These are phyloP conservation scores for Haplosporangium gracile DNA, from an alignment of 192 early-diverging fungal species.

Conservation along the genomic window DNA sequence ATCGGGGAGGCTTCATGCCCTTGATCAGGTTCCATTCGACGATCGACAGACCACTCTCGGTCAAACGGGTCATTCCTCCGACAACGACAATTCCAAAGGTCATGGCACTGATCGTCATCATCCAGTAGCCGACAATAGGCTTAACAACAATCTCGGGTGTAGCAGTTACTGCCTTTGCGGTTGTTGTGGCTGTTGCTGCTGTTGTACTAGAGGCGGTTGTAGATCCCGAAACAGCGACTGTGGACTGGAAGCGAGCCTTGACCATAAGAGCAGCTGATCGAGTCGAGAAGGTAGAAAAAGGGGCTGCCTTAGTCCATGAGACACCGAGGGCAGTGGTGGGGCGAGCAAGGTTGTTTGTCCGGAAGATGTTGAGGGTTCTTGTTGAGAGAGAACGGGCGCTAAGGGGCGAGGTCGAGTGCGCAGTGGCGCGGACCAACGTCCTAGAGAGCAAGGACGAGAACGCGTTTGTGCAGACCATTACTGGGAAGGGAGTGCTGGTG, in stretches of 20 bases:
- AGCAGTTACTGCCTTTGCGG: neutral
- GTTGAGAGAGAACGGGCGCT: slow-evolving; percentile 21
- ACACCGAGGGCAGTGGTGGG: neutral
- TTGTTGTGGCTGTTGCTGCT: neutral
- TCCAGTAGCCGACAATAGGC: slow-evolving; percentile 93
- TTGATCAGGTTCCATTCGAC: slow-evolving; percentile 97
- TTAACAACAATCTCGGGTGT: slow-evolving; percentile 38
- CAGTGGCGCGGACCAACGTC: slow-evolving; percentile 34
- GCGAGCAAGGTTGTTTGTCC: neutral
- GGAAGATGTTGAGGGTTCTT: neutral
- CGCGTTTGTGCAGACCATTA: slow-evolving; percentile 53
- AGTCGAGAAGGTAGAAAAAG: slow-evolving; percentile 9
- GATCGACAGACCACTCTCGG: slow-evolving; percentile 97
- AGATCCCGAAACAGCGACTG: slow-evolving; percentile 14
- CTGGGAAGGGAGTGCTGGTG: neutral
- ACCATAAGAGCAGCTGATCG: slow-evolving; percentile 24
- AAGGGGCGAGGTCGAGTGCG: slow-evolving; percentile 18
- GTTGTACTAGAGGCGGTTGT: slow-evolving; percentile 18
- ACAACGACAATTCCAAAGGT: slow-evolving; percentile 95
- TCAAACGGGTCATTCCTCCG: slow-evolving; percentile 95
- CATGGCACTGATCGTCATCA: slow-evolving; percentile 87
- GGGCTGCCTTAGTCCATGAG: neutral
- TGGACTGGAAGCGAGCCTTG: slow-evolving; percentile 54
- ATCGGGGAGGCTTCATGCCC: slow-evolving; percentile 91
- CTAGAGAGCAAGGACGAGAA: slow-evolving; percentile 41